These are phyloP conservation scores for Neoscytalidium dimidiatum DNA, from an alignment of 2,329 filamentous ascomycete genomes.

Conservation along the genomic window DNA sequence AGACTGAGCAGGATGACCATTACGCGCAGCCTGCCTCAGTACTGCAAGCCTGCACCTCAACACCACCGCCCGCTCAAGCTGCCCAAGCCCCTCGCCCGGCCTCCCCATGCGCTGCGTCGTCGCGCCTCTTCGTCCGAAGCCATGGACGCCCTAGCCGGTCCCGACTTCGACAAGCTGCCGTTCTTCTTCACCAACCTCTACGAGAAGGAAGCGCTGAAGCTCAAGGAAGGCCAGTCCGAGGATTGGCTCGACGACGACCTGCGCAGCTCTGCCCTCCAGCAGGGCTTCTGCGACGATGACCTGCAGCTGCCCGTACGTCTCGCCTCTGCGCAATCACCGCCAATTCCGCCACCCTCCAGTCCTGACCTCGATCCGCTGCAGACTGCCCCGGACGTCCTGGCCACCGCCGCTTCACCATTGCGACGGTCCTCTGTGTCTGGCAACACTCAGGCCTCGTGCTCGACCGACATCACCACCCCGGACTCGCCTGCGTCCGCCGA, in stretches of 20 bases:
- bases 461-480: slow-evolving; percentile 17
- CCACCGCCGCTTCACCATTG: not conserved
- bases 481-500: slow-evolving; percentile 12
- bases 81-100: not conserved
- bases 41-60: slow-evolving; percentile 5
- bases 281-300: slow-evolving; percentile 8
- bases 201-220: slow-evolving; percentile 19
- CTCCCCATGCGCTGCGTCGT: slow-evolving; percentile 16
- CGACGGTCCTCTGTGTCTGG: slow-evolving; percentile 19
- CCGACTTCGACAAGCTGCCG: slow-evolving; percentile 16
- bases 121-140: slow-evolving; percentile 4
- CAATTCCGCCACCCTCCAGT: not conserved
- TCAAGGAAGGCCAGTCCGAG: slow-evolving; percentile 20
- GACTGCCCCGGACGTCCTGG: not conserved
- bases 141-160: slow-evolving; percentile 17
- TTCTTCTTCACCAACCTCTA: slow-evolving; percentile 15
- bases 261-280: not conserved
- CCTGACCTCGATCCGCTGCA: slow-evolving; percentile 10
- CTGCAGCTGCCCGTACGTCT: slow-evolving; percentile 14
- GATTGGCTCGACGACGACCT: slow-evolving; percentile 17
- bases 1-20: not conserved
- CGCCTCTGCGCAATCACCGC: not conserved
- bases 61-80: not conserved
- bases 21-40: slow-evolving; percentile 6
- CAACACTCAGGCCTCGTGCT: slow-evolving; percentile 18